Percentiles rank a stretch among this genome's conserved stretches.
phyloP scores from a whole-genome alignment of 495 filamentous ascomycete species.

The Jackrogersella multiformis region DNA sequence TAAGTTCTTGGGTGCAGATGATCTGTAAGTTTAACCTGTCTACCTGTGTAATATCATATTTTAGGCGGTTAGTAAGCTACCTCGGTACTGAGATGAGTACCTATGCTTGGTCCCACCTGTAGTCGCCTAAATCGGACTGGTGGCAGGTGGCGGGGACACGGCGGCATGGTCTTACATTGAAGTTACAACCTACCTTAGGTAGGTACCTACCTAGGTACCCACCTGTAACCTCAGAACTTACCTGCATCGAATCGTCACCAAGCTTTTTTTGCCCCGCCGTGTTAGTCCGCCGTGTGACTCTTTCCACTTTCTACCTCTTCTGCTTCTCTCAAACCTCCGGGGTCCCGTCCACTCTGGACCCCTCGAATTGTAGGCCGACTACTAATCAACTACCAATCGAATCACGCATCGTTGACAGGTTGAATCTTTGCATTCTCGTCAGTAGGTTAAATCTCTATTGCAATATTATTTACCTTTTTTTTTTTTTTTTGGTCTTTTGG shows the following conservation, averaged over 20 bases:
- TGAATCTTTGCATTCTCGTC: background rate
- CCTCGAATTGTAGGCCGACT: slow-evolving; percentile 21
- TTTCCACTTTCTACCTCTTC: slow-evolving; percentile 23
- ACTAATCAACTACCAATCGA: slow-evolving; percentile 10
- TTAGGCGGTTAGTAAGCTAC: no score
- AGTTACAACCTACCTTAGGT: no score
- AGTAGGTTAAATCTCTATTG: background rate
- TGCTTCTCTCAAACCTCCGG: slow-evolving; percentile 28
- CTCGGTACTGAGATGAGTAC: background rate
- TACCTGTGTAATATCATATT: no score
- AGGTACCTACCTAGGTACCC: slow-evolving; percentile 4
- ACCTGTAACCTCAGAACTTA: no score
- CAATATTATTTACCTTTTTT: slow-evolving; percentile 1
- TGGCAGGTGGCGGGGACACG: slow-evolving; percentile 7
- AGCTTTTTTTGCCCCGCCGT: slow-evolving; percentile 37
- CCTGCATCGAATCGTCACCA: slow-evolving; percentile 36
- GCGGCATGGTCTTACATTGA: no score
- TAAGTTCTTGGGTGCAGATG: no score
- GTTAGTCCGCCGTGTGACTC: slow-evolving; percentile 44
- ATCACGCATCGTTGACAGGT: slow-evolving; percentile 9
- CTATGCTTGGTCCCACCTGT: no score
- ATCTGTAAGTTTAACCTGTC: no score
- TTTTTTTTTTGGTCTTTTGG: slow-evolving; percentile 21
- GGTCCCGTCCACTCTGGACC: slow-evolving; percentile 37
- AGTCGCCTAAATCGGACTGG: no score